A percentile compares a stretch with the other conserved stretches of the same genome.
phyloP scores from a whole-genome alignment of 2,329 filamentous ascomycete species.

The Exserohilum turcica region DNA sequence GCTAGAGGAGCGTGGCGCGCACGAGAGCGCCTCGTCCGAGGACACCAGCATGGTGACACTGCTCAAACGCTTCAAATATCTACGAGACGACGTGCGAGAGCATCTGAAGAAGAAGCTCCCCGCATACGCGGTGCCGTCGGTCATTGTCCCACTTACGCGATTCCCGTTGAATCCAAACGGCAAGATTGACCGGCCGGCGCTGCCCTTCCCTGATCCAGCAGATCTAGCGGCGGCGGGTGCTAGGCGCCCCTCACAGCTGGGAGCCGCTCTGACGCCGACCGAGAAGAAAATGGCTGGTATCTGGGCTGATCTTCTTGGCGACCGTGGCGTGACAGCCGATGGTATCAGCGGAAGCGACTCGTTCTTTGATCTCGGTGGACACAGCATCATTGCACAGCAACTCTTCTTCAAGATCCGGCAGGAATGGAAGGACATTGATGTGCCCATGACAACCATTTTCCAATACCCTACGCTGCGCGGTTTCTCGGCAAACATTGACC shows the following conservation, averaged over 20 bases:
- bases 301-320: constrained; percentile 72
- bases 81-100: constrained; percentile 66
- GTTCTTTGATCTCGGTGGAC: constrained; percentile 82
- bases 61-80: constrained; percentile 65
- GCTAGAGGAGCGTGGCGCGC: constrained; percentile 56
- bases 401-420: constrained; percentile 73
- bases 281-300: constrained; percentile 71
- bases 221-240: constrained; percentile 64
- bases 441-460: constrained; percentile 74
- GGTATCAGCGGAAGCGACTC: constrained; percentile 66
- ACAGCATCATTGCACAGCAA: constrained; percentile 80
- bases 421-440: constrained; percentile 65
- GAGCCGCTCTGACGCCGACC: constrained; percentile 59
- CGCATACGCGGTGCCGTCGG: constrained; percentile 74
- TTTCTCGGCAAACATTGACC: constrained; percentile 60
- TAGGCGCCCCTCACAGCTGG: constrained; percentile 51
- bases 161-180: constrained; percentile 69
- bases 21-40: constrained; percentile 48
- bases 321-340: constrained; percentile 65
- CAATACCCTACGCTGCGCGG: constrained; percentile 66
- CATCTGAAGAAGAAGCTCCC: constrained; percentile 75
- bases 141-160: constrained; percentile 73
- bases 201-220: constrained; percentile 80
- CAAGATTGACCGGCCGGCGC: constrained; percentile 77
- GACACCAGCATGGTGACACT: constrained; percentile 59